A percentile compares a stretch with the other conserved stretches of the same genome.
These are phyloP conservation scores for Microstegium vimineum DNA, from an alignment of 176 grass and related monocot genomes.

Conservation along the genomic window DNA sequence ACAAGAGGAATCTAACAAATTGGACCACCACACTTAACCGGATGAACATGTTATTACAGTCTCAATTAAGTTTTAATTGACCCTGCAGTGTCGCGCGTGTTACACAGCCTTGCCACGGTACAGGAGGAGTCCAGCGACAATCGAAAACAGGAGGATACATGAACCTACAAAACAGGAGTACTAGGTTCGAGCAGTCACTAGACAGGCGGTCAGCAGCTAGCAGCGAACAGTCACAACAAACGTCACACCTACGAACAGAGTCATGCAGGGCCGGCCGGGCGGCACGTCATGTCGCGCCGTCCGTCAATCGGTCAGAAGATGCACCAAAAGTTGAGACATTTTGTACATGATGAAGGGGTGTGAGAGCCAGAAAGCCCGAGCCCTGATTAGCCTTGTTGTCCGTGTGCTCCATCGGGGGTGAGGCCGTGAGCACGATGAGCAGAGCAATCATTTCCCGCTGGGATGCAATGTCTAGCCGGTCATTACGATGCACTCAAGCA, in stretches of 20 bases:
- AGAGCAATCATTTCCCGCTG: background rate
- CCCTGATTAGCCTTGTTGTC: background rate
- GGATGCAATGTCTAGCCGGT: background rate
- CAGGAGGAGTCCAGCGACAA: too few relatives aligned
- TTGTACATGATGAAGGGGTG: background rate
- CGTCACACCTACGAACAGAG: background rate
- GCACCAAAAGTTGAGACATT: background rate
- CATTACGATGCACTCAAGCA: background rate
- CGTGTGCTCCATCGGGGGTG: background rate
- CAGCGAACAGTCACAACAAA: background rate
- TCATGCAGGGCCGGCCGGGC: background rate
- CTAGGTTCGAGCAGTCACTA: background rate
- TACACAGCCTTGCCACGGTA: too few relatives aligned
- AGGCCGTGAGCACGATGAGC: background rate
- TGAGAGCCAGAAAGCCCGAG: background rate
- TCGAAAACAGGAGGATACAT: background rate
- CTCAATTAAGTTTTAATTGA: too few relatives aligned
- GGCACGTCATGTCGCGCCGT: background rate
- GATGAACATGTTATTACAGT: too few relatives aligned
- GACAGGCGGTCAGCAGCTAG: background rate
- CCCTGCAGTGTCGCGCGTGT: too few relatives aligned
- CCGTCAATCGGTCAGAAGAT: background rate
- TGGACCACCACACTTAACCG: too few relatives aligned
- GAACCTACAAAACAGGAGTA: too few relatives aligned
- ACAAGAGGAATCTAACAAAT: too few relatives aligned